These are phyloP conservation scores for Pestalotiopsis sp. DNA, from an alignment of 2,329 filamentous ascomycete genomes.

Conservation along the genomic window DNA sequence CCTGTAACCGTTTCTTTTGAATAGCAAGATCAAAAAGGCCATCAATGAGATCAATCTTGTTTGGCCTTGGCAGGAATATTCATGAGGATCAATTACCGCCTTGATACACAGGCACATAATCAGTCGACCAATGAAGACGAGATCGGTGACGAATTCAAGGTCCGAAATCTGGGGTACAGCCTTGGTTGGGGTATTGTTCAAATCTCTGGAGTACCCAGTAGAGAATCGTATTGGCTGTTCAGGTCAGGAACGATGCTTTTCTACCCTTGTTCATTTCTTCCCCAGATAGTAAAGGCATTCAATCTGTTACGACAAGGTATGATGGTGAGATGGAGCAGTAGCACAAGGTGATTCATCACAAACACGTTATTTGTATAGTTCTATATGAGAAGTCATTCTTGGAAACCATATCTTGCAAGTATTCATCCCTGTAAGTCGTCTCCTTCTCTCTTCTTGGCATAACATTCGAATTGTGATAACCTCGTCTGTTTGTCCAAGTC, in stretches of 20 bases:
- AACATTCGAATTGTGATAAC: not conserved
- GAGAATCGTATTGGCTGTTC: not conserved
- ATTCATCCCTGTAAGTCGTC: not conserved
- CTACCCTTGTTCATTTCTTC: not conserved
- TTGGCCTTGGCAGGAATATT: constrained; percentile 9
- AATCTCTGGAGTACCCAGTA: not conserved
- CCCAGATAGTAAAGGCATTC: not conserved
- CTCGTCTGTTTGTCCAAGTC: not conserved
- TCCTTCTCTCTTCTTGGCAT: not conserved
- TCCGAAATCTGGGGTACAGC: constrained; percentile 2
- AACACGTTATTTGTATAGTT: not conserved
- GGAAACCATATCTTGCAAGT: not conserved
- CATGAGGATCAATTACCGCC: not conserved
- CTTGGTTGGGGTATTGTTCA: not conserved
- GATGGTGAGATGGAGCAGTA: not conserved
- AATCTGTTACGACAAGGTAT: not conserved
- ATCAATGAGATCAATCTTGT: constrained; percentile 3
- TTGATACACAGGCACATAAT: not conserved
- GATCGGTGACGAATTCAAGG: constrained; percentile 5
- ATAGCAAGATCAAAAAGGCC: not conserved
- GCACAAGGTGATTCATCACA: not conserved
- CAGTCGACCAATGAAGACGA: constrained; percentile 1
- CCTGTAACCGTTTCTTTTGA: not conserved
- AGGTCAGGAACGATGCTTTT: not conserved
- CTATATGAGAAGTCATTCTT: not conserved